These are phyloP conservation scores for Nevesoporus exiguus DNA, from an alignment of 768 basidiomycete species.

Conservation along the genomic window DNA sequence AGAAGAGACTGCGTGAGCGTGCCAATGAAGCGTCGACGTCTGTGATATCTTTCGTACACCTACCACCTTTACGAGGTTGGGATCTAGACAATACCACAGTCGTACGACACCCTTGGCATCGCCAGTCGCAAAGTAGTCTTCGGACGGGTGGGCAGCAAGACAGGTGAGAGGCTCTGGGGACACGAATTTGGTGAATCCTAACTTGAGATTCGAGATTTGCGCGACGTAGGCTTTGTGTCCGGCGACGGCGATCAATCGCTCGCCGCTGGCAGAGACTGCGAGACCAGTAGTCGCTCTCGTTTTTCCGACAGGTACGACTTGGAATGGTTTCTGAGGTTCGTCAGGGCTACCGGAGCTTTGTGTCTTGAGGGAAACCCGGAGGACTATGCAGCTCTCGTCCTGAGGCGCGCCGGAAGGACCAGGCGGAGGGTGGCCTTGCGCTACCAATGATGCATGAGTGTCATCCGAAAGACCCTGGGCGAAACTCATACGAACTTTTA, in stretches of 20 bases:
- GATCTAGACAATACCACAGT: conserved; percentile 89
- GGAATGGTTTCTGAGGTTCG: conserved; percentile 43
- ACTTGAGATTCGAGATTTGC: conserved; percentile 48
- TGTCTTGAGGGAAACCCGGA: conserved; percentile 58
- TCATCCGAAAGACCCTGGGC: not conserved
- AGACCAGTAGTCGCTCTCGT: conserved; percentile 60
- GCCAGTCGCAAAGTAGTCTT: conserved; percentile 95
- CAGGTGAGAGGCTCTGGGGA: conserved; percentile 79
- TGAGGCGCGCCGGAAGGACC: conserved; percentile 13
- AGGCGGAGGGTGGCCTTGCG: conserved; percentile 1
- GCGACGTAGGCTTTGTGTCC: conserved; percentile 80
- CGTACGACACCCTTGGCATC: conserved; percentile 82
- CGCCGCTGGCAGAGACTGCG: conserved; percentile 69
- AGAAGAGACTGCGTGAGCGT: conserved; percentile 88
- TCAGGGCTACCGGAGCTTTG: conserved; percentile 37
- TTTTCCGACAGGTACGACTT: conserved; percentile 62
- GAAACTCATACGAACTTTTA: conserved; percentile 23
- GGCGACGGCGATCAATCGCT: conserved; percentile 71
- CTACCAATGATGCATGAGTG: conserved; percentile 10
- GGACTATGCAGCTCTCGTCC: conserved; percentile 48
- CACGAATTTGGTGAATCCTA: conserved; percentile 79
- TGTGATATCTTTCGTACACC: conserved; percentile 78
- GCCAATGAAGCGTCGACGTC: conserved; percentile 92
- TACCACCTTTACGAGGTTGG: conserved; percentile 47
- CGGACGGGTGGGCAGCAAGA: conserved; percentile 81